phyloP scores from a whole-genome alignment of 2,329 filamentous ascomycete species.

The Sclerotinia glacialis region DNA sequence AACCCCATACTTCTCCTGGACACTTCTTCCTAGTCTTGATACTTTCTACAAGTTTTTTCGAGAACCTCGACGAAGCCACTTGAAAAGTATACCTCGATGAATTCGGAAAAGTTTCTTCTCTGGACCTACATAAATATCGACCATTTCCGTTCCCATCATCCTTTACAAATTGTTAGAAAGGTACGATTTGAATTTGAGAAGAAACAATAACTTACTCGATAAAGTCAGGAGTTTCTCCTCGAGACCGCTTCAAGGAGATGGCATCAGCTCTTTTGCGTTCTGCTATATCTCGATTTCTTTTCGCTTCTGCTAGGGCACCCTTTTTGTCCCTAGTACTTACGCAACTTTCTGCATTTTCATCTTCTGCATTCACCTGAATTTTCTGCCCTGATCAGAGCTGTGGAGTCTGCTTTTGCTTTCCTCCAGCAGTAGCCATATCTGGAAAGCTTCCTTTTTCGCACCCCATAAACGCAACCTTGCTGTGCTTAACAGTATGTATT shows the following conservation, averaged over 20 bases:
- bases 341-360: not conserved
- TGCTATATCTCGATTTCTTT: not conserved
- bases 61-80: conserved; percentile 20
- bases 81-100: conserved; percentile 18
- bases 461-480: too few species aligned
- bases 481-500: too few species aligned
- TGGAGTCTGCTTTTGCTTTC: not conserved
- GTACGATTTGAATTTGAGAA: too few species aligned
- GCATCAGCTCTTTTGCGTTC: not conserved
- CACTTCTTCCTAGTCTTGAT: not conserved
- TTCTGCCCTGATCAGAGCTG: not conserved
- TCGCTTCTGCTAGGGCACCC: not conserved
- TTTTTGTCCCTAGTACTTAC: not conserved
- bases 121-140: conserved; percentile 20
- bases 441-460: not conserved
- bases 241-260: not conserved
- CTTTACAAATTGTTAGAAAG: not conserved
- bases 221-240: not conserved
- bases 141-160: conserved; percentile 8
- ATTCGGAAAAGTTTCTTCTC: conserved; percentile 15
- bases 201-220: not conserved
- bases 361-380: too few species aligned
- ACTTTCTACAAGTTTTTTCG: not conserved
- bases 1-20: not conserved
- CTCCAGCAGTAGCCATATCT: not conserved